These are phyloP conservation scores for Macrolepiota dolichaula DNA, from an alignment of 768 basidiomycete species.

Conservation along the genomic window DNA sequence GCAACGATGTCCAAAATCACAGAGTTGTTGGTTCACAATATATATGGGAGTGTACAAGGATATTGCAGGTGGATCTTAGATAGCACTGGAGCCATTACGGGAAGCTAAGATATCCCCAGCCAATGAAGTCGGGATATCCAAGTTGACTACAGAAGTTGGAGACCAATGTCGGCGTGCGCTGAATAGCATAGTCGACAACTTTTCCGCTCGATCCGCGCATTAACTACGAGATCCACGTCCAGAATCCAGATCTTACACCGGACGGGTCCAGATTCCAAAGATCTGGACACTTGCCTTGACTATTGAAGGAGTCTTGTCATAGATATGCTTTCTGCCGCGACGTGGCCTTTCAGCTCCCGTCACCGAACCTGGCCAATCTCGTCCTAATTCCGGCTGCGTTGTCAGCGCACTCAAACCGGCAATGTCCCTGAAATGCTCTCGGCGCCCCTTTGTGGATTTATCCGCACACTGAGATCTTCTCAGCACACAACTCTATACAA, in stretches of 20 bases:
- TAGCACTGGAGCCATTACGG: background rate
- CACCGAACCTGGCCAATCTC: conserved; percentile 1
- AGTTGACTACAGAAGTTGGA: background rate
- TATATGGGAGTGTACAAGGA: background rate
- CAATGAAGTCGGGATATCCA: background rate
- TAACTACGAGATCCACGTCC: background rate
- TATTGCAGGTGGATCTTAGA: conserved; percentile 4
- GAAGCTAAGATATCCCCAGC: background rate
- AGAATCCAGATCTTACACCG: background rate
- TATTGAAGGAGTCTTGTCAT: background rate
- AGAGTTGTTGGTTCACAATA: background rate
- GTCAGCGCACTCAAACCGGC: background rate
- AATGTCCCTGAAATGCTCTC: background rate
- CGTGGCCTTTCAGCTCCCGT: conserved; percentile 5
- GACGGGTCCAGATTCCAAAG: background rate
- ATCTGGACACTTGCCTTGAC: conserved; percentile 2
- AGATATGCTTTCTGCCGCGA: conserved; percentile 12
- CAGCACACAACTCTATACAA: background rate
- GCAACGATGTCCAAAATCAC: background rate
- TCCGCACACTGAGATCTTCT: background rate
- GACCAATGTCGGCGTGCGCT: background rate
- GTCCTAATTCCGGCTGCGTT: background rate
- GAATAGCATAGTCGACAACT: background rate
- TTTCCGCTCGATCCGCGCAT: conserved; percentile 11
- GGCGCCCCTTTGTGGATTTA: background rate